Conservation (phyloP, 176 grass and related monocot genomes). For the Hsuehochloa calcarea region DNA sequence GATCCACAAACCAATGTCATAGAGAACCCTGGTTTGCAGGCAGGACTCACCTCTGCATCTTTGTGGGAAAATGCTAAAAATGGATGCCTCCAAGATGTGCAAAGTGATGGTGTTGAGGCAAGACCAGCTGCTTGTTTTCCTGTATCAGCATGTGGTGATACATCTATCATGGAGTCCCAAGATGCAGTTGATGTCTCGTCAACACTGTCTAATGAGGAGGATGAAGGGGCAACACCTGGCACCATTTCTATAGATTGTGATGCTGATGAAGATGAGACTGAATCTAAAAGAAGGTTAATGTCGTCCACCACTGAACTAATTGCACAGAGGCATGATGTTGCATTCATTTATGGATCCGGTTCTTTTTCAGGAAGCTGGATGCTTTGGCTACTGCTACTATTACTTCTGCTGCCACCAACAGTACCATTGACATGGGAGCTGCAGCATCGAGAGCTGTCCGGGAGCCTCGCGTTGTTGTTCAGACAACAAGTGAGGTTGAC, state of each 20-base stretch:
- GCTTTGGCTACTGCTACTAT: conserved; percentile 36
- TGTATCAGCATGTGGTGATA: conserved; percentile 32
- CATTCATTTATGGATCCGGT: conserved; percentile 9
- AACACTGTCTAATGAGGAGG: conserved; percentile 79
- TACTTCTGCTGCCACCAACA: conserved; percentile 23
- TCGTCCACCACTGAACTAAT: not conserved
- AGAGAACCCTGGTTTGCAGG: conserved; percentile 34
- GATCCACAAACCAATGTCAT: conserved; percentile 30
- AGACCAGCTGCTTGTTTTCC: conserved; percentile 32
- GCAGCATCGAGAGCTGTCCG: conserved; percentile 71
- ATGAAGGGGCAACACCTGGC: conserved; percentile 66
- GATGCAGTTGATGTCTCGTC: conserved; percentile 69
- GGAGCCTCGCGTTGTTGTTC: conserved; percentile 92
- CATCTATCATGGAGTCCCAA: conserved; percentile 49
- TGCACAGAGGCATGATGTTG: not conserved
- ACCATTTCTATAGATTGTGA: conserved; percentile 50
- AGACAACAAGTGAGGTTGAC: conserved; percentile 97
- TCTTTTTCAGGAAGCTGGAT: conserved; percentile 81
- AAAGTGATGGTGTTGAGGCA: conserved; percentile 41
- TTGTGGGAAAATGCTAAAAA: conserved; percentile 48
- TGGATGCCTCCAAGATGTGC: conserved; percentile 42
- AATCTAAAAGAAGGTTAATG: conserved; percentile 89
- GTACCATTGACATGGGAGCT: conserved; percentile 75
- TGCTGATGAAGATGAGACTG: conserved; percentile 75
- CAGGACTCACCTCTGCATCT: conserved; percentile 32